A percentile compares a stretch with the other conserved stretches of the same genome.
phyloP scores from a whole-genome alignment of 2,329 filamentous ascomycete genomes.

The Paradendryphiella salina region DNA sequence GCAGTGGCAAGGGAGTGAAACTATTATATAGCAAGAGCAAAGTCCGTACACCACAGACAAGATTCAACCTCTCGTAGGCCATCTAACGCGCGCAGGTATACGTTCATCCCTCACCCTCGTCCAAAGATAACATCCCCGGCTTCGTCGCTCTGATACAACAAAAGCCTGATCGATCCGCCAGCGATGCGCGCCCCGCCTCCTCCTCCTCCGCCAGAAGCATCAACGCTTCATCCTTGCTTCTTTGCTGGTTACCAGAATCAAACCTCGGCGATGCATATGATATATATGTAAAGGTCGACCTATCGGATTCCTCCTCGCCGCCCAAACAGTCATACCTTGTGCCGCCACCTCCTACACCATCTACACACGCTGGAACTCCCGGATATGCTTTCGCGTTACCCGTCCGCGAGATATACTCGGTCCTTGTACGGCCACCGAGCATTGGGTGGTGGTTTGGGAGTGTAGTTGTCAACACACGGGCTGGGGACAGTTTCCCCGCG shows the following conservation, averaged over 20 bases:
- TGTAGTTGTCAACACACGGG: conserved; percentile 85
- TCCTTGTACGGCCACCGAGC: conserved; percentile 87
- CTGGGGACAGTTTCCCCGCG: conserved; percentile 91
- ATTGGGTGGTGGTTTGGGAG: conserved; percentile 99
- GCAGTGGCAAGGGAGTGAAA: conserved; percentile 82
- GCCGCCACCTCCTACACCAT: conserved; percentile 84
- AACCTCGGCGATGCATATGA: conserved; percentile 80
- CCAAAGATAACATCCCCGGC: conserved; percentile 93
- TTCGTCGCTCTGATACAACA: conserved; percentile 94
- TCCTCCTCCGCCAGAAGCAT: conserved; percentile 51
- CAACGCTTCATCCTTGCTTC: conserved; percentile 71
- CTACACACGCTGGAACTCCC: conserved; percentile 68
- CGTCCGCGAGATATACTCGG: conserved; percentile 84
- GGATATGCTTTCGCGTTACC: conserved; percentile 94
- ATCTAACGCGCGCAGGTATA: conserved; percentile 68
- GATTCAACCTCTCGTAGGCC: background rate
- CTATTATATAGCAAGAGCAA: conserved; percentile 97
- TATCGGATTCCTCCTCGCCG: conserved; percentile 76
- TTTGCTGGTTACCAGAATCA: conserved; percentile 92
- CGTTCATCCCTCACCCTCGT: conserved; percentile 87
- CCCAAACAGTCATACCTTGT: conserved; percentile 89
- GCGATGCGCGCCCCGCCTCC: conserved; percentile 46
- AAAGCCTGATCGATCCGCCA: conserved; percentile 55
- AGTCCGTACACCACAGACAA: conserved; percentile 52
- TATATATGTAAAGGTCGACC: conserved; percentile 94